Percentiles rank a stretch among this genome's conserved stretches.
These are phyloP conservation scores for Piromyces finnis DNA, from an alignment of 192 early-diverging fungal genomes.

Conservation along the genomic window DNA sequence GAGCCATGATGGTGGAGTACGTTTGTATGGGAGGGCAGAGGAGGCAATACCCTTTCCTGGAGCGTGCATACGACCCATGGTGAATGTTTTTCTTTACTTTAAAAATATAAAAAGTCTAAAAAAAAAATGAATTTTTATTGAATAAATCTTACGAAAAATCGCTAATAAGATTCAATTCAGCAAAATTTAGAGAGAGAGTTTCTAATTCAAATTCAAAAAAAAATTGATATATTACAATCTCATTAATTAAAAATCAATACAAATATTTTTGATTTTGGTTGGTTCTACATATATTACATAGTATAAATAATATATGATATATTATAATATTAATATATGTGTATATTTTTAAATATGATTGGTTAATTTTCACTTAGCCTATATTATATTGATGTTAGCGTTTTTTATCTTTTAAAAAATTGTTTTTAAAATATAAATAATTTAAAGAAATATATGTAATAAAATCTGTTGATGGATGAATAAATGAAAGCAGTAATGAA, in stretches of 20 bases:
- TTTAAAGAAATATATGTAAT: too few relatives aligned
- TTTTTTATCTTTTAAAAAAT: background rate
- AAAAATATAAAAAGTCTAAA: background rate
- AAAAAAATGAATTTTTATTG: background rate
- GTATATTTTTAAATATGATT: background rate
- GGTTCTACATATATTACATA: background rate
- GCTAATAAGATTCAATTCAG: background rate
- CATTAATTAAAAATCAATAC: background rate
- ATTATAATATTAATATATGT: background rate
- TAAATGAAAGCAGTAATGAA: too few relatives aligned
- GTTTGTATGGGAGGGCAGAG: slow-evolving; percentile 88
- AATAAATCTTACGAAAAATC: background rate
- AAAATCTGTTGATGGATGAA: too few relatives aligned
- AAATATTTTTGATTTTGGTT: background rate
- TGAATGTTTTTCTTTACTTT: slow-evolving; percentile 13
- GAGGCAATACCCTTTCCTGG: slow-evolving; percentile 90
- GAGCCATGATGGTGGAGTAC: slow-evolving; percentile 91
- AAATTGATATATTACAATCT: background rate
- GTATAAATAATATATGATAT: background rate
- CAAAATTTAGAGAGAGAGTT: background rate
- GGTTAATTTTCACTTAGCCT: background rate
- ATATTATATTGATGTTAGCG: background rate
- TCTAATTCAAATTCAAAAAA: background rate
- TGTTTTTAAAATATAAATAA: too few relatives aligned
- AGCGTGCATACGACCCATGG: slow-evolving; percentile 92